phyloP scores from a whole-genome alignment of 805 yeast species.

The Candida silvatica region DNA sequence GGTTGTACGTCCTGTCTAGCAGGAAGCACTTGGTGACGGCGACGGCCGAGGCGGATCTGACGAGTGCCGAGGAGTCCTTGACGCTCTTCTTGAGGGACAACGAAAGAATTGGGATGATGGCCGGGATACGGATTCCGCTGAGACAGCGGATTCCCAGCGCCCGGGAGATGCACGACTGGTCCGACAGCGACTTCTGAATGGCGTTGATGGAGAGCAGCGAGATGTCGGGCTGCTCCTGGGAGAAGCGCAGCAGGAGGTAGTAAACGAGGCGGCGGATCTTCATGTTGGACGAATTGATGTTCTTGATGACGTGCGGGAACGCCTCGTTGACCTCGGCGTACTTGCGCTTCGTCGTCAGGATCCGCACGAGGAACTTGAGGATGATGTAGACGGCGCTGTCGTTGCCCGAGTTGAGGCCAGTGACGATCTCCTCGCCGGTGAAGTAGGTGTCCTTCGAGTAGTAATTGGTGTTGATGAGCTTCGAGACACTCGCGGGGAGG shows the following conservation, averaged over 20 bases:
- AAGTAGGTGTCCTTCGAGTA: constrained; percentile 18
- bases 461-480: constrained; percentile 15
- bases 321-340: constrained; percentile 35
- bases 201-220: constrained; percentile 87
- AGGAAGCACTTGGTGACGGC: constrained; percentile 54
- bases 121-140: constrained; percentile 75
- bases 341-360: constrained; percentile 25
- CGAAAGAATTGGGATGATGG: constrained; percentile 70
- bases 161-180: constrained; percentile 58
- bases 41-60: constrained; percentile 71
- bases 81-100: constrained; percentile 63
- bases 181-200: constrained; percentile 74
- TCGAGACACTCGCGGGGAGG: constrained; percentile 14
- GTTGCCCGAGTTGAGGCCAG: constrained; percentile 50
- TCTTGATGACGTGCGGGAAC: constrained; percentile 87
- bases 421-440: constrained; percentile 58
- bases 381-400: constrained; percentile 59
- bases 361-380: constrained; percentile 43
- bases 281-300: constrained; percentile 58
- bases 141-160: constrained; percentile 71
- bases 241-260: constrained; percentile 64
- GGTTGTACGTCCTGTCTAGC: constrained; percentile 22
- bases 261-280: constrained; percentile 71
- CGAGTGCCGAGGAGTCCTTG: constrained; percentile 67
- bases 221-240: constrained; percentile 81